A percentile compares a stretch with the other conserved stretches of the same genome.
Conservation (phyloP, 495 filamentous ascomycete genomes). For the Durotheca rogersii region DNA sequence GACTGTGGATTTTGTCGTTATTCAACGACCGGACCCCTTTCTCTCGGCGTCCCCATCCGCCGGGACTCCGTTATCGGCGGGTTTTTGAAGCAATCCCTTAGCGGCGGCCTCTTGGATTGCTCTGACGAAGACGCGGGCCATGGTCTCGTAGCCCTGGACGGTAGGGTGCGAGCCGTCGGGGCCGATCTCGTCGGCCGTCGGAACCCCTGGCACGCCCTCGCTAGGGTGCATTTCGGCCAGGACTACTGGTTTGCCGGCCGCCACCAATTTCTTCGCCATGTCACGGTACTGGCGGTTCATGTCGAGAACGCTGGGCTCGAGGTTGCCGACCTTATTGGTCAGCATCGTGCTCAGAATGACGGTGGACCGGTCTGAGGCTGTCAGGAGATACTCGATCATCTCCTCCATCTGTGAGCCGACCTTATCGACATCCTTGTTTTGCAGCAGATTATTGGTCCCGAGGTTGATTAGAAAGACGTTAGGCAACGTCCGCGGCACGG, state of each 20-base stretch:
- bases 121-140: slow-evolving; percentile 41
- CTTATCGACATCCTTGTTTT: slow-evolving; percentile 25
- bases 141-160: slow-evolving; percentile 43
- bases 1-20: not conserved
- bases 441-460: slow-evolving; percentile 39
- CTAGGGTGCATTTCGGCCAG: slow-evolving; percentile 29
- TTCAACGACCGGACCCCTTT: not conserved
- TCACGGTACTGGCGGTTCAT: slow-evolving; percentile 35
- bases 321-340: slow-evolving; percentile 27
- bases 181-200: slow-evolving; percentile 18
- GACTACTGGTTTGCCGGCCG: slow-evolving; percentile 18
- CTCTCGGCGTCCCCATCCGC: slow-evolving; percentile 23
- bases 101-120: slow-evolving; percentile 33
- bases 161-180: slow-evolving; percentile 40
- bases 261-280: slow-evolving; percentile 25
- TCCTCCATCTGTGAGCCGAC: slow-evolving; percentile 23
- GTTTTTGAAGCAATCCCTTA: slow-evolving; percentile 34
- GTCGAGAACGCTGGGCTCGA: slow-evolving; percentile 32
- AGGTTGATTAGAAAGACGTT: slow-evolving; percentile 41
- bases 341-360: slow-evolving; percentile 29
- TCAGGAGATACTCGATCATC: slow-evolving; percentile 21
- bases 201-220: slow-evolving; percentile 12
- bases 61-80: slow-evolving; percentile 33
- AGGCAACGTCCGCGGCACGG: slow-evolving; percentile 29
- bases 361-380: slow-evolving; percentile 20